Evolutionary conservation across 1,139 yeast species (phyloP).

Genomic region (Pichia sp.): DNA sequence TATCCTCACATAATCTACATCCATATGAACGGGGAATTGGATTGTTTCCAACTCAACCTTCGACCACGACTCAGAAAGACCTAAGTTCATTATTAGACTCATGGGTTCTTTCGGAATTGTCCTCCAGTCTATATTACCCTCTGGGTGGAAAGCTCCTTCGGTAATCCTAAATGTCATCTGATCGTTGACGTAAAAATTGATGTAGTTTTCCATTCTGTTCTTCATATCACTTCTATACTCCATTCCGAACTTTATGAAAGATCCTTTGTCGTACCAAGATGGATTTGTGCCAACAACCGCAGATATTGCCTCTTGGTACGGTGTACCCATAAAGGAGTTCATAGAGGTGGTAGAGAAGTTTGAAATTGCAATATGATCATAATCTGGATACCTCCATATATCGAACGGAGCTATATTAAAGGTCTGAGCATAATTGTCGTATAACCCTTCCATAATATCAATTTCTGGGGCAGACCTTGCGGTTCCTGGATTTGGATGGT

Average conservation of each 20-base stretch:
- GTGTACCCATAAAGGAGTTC: slow-evolving; percentile 58
- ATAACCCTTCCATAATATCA: slow-evolving; percentile 58
- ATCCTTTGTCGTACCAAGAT: slow-evolving; percentile 46
- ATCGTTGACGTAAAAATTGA: slow-evolving; percentile 61
- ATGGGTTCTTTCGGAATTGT: slow-evolving; percentile 59
- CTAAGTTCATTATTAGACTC: slow-evolving; percentile 55
- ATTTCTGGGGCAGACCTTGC: slow-evolving; percentile 69
- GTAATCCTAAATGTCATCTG: slow-evolving; percentile 50
- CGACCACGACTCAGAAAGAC: slow-evolving; percentile 60
- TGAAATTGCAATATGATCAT: slow-evolving; percentile 46
- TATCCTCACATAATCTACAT: slow-evolving; percentile 52
- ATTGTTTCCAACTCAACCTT: slow-evolving; percentile 56
- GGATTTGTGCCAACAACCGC: slow-evolving; percentile 50
- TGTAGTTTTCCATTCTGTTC: slow-evolving; percentile 63
- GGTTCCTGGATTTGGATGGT: slow-evolving; percentile 54
- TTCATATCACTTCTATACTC: slow-evolving; percentile 64
- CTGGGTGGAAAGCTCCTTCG: slow-evolving; percentile 49
- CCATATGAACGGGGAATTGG: slow-evolving; percentile 47
- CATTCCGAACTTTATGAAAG: slow-evolving; percentile 69
- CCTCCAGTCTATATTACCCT: slow-evolving; percentile 61
- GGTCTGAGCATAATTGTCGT: slow-evolving; percentile 49
- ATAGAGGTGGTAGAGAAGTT: slow-evolving; percentile 45
- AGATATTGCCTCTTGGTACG: slow-evolving; percentile 57
- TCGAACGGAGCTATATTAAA: slow-evolving; percentile 59
- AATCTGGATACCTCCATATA: slow-evolving; percentile 62